Evolutionary conservation across 1,284 basidiomycete genomes (phyloP), one percentile per base, ranked within the genome.

Genomic region (Phellinidium pouzarii): DNA sequence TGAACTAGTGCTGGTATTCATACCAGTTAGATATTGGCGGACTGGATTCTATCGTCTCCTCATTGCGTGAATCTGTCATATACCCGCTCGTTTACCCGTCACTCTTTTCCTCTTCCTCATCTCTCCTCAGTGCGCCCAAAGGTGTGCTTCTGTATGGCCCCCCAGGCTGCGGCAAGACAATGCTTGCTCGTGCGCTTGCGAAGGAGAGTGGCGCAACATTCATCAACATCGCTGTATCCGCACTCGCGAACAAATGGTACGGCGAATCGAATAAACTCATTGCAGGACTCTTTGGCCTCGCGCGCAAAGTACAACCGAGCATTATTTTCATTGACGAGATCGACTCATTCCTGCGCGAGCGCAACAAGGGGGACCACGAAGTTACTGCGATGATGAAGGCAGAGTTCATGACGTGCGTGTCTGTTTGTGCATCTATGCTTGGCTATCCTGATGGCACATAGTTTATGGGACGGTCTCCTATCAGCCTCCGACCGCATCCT

Each of bases 361-460:
- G 96, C 57, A 79, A 78, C 41, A 80, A 83, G 50, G 87, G 87
- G 9, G 96, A 99, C 64, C 96, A 99, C 68, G 96, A 99, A 65
- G 95, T 94, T 44, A 98, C 94, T 23, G 92, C 87, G 4, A 98
- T 98, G 94, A 96, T 99, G 84, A 99, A 99, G 72, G 95, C 95
- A 1, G 95, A 99, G 66, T 99, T 99, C 67, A 97, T 99, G 94
- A 96, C 93, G 84, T 92, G 69, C 62, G 89, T 72, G 9, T 4
- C 44, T 50, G 37, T 4, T 38, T 42, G 22, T 29, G 34, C n/a
- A 52, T 29, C 44, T 5, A 19, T 31, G 40, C 20, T 37, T 54
- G 19, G 8, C 36, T 4, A 25, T 22, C 17, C 46, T n/a, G 25
- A 52, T 34, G 42, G 50, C 29, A 47, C 14, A n/a, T 62, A 94